A percentile compares a stretch with the other conserved stretches of the same genome.
These are phyloP conservation scores for Histomonas meleagridis DNA, from an alignment of 208 protist species.

Conservation along the genomic window DNA sequence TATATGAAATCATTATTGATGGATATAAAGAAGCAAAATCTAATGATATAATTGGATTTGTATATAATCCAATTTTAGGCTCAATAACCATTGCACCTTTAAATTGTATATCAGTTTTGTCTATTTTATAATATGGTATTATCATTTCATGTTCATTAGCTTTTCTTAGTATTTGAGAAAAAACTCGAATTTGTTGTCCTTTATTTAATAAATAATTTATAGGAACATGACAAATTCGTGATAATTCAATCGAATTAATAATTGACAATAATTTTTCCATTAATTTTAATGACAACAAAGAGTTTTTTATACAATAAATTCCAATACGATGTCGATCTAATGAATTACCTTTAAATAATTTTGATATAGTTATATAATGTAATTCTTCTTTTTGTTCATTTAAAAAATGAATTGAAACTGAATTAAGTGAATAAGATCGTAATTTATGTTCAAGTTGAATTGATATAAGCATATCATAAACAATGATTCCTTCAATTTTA, in stretches of 20 bases:
- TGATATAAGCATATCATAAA: slow-evolving; percentile 86
- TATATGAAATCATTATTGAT: neutral
- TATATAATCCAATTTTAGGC: neutral
- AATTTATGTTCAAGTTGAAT: slow-evolving; percentile 93
- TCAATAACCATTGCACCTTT: neutral
- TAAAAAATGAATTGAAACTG: slow-evolving; percentile 89
- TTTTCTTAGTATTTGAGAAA: slow-evolving; percentile 69
- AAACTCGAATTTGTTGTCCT: slow-evolving; percentile 90
- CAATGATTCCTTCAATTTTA: slow-evolving; percentile 78
- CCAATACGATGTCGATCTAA: slow-evolving; percentile 88
- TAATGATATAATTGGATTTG: neutral
- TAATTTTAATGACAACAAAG: slow-evolving; percentile 62
- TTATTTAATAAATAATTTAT: slow-evolving; percentile 77
- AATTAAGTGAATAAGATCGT: slow-evolving; percentile 94
- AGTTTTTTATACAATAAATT: slow-evolving; percentile 89
- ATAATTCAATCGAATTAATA: slow-evolving; percentile 96
- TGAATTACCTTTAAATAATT: slow-evolving; percentile 71
- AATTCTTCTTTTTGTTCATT: slow-evolving; percentile 98
- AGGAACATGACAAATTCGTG: slow-evolving; percentile 90
- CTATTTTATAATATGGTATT: slow-evolving; percentile 47
- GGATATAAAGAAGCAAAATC: neutral
- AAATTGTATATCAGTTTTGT: slow-evolving; percentile 12
- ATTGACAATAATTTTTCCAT: slow-evolving; percentile 93
- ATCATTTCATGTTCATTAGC: slow-evolving; percentile 45
- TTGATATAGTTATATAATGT: slow-evolving; percentile 88